Conservation (phyloP, 495 filamentous ascomycete genomes). For the Trichodelitschia bisporula region DNA sequence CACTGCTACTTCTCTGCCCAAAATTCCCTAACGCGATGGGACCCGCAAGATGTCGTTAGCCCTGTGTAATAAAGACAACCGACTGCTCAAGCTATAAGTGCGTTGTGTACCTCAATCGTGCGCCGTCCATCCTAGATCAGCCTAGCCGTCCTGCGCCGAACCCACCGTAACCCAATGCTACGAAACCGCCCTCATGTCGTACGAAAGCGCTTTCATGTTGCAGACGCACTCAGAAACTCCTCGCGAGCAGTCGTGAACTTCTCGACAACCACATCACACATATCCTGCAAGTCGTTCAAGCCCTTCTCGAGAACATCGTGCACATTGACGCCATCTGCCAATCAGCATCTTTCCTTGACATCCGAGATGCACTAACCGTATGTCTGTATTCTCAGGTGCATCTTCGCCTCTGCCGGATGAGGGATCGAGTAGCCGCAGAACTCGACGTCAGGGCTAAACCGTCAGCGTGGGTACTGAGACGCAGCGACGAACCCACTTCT, state of each 20-base stretch:
- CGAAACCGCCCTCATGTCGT: too few species aligned
- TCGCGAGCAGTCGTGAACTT: conserved; percentile 50
- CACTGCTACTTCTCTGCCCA: too few species aligned
- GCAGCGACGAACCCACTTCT: conserved; percentile 40
- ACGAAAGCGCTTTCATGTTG: too few species aligned
- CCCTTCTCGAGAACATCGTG: conserved; percentile 75
- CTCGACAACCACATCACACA: conserved; percentile 76
- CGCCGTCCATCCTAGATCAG: too few species aligned
- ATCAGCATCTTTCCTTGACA: too few species aligned
- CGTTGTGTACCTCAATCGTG: too few species aligned
- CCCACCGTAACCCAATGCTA: too few species aligned
- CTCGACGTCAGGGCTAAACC: conserved; percentile 62
- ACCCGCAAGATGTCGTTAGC: too few species aligned
- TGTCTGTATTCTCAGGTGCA: conserved; percentile 94
- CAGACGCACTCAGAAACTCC: conserved; percentile 25
- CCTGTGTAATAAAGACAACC: too few species aligned
- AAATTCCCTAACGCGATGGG: too few species aligned
- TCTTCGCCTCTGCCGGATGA: conserved; percentile 83
- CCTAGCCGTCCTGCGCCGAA: too few species aligned
- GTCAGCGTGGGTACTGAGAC: neutral
- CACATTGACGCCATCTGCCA: conserved; percentile 49
- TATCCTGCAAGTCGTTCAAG: conserved; percentile 58
- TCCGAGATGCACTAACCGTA: conserved; percentile 38
- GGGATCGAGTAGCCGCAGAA: conserved; percentile 97
- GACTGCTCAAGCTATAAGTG: too few species aligned